Base-by-base conservation (phyloP, 208 protist genomes). In the Leishmania tarentolae region DNA sequence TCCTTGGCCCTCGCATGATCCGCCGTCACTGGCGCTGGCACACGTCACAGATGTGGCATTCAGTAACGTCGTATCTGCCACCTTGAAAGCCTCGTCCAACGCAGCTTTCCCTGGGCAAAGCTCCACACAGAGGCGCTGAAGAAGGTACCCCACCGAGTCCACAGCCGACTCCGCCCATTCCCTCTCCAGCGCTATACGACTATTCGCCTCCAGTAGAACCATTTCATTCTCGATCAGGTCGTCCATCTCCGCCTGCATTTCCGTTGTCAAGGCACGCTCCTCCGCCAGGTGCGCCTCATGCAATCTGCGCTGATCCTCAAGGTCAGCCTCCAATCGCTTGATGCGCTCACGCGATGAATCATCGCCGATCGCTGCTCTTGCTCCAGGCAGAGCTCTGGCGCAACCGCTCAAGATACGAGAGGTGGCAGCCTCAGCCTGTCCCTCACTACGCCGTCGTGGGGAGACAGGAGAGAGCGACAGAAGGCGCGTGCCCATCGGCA, bases 201-300 rank as follows among this genome's bases (percentile, higher is more conserved):
- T 76, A 50, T 72, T 84, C n/a, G 75, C 73, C 71, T 96, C 89
- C 56, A 83, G 80, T 47, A 94, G 77, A 19, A 81, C n/a, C 59
- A 94, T 35, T 63, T 94, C 93, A 24, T 76, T 86, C 24, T 77
- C 70, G 17, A 94, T 84, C 46, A 96, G 77, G 73, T 94, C 88
- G 66, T 96, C 91, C 66, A 96, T 86, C 76, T 94, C 91, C 3
- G 78, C 79, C 76, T 93, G 93, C 91, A 96, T 90, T 66, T 96
- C 91, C 19, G n/a, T 57, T 31, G 78, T 91, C 57, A 96, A 75
- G 35, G 78, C 75, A 15, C 83, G 89, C 78, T 93, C 93, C 7
- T 86, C 80, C 3, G 57, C 74, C 19, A 90, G 76, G n/a, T 90
- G 79, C 57, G 79, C 79, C 77, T 85, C 82, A 66, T 81, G 81